Evolutionary conservation across 2,329 filamentous ascomycete genomes (phyloP).

Genomic region (Fusarium scirpi): DNA sequence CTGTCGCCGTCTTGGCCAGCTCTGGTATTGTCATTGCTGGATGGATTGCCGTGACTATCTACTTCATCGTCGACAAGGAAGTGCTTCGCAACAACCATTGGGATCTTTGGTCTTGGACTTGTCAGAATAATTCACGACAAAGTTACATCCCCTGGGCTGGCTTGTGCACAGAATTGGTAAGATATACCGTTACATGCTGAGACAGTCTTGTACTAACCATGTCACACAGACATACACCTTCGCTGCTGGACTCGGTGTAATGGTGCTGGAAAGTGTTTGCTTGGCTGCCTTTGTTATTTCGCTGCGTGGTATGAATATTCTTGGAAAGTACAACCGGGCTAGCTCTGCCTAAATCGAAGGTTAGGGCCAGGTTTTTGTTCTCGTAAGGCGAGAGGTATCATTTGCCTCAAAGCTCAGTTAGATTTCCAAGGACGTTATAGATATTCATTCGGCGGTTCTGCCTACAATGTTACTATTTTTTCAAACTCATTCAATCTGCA

Average conservation of each 20-base stretch:
- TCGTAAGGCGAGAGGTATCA: neutral
- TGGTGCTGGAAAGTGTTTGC: neutral
- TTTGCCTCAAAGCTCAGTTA: no score
- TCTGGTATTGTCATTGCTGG: neutral
- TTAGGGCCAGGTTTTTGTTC: no score
- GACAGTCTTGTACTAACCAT: rapidly evolving
- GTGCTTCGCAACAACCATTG: slow-evolving; percentile 7
- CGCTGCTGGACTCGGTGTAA: neutral
- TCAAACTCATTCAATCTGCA: no score
- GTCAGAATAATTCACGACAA: slow-evolving; percentile 6
- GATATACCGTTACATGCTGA: rapidly evolving
- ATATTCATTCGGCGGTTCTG: no score
- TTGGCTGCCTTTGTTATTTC: neutral
- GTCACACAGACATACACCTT: neutral
- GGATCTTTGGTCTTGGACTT: slow-evolving; percentile 27
- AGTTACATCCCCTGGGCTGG: slow-evolving; percentile 16
- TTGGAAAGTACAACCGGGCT: slow-evolving; percentile 16
- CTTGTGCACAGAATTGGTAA: slow-evolving; percentile 6
- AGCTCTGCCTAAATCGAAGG: neutral
- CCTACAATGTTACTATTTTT: no score
- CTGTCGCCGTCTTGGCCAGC: neutral
- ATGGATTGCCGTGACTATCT: slow-evolving; percentile 1
- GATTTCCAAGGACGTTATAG: no score
- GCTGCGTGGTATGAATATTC: neutral
- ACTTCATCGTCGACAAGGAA: slow-evolving; percentile 16